phyloP scores from a whole-genome alignment of 371 early-diverging fungal genomes.

The Dipsacomyces acuminosporus region DNA sequence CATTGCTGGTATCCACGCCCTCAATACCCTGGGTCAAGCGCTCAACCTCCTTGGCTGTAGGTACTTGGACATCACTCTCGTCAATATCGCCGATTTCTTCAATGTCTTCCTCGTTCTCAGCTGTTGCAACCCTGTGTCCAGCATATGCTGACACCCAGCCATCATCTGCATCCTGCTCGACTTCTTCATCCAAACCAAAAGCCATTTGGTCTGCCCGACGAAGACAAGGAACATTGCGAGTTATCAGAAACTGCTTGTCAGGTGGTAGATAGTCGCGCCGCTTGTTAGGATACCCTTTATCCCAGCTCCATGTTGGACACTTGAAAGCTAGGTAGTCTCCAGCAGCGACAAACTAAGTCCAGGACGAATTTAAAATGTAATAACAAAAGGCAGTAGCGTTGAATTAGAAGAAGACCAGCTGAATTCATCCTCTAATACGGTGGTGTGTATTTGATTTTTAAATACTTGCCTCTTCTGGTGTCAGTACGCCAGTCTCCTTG shows the following conservation, averaged over 20 bases:
- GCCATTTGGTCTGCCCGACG: constrained; percentile 84
- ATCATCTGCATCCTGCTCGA: constrained; percentile 56
- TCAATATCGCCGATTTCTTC: constrained; percentile 68
- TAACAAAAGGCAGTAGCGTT: too few species aligned
- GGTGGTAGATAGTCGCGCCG: constrained; percentile 83
- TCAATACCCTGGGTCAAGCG: constrained; percentile 38
- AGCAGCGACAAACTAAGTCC: constrained; percentile 81
- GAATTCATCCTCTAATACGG: background rate
- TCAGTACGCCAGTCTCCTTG: constrained; percentile 87
- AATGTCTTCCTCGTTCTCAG: constrained; percentile 50
- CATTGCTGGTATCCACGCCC: constrained; percentile 47
- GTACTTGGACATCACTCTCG: constrained; percentile 56
- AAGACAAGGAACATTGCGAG: constrained; percentile 92
- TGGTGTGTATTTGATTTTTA: background rate
- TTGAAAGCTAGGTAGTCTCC: constrained; percentile 97
- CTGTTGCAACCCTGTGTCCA: constrained; percentile 33
- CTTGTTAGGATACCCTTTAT: constrained; percentile 75
- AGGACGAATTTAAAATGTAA: too few species aligned
- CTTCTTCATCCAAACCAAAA: constrained; percentile 62
- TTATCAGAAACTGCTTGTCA: constrained; percentile 93
- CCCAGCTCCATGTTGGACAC: constrained; percentile 98
- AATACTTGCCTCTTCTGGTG: constrained; percentile 84
- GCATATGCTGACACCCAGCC: constrained; percentile 84
- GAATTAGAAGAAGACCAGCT: too few species aligned
- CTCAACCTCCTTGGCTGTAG: constrained; percentile 37